A percentile compares a stretch with the other conserved stretches of the same genome.
Evolutionary conservation across 495 filamentous ascomycete species (phyloP).

Genomic region (Penicillium mononematosum): DNA sequence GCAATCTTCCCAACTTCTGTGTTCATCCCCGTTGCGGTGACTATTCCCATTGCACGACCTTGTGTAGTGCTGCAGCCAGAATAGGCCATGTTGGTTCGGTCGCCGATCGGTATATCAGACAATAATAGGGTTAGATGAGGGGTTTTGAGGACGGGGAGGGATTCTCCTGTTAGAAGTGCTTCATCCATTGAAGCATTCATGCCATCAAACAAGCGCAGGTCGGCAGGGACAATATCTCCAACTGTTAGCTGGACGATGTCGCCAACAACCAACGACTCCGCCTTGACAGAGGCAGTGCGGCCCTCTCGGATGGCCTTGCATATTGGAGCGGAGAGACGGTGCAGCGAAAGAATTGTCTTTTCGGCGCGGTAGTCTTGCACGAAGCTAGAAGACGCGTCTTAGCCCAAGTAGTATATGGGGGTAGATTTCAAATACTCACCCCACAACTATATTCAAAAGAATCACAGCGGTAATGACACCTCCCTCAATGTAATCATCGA

Average conservation of each 20-base stretch:
- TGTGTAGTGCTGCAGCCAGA: conserved; percentile 68
- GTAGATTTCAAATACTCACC: conserved; percentile 34
- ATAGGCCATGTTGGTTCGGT: conserved; percentile 68
- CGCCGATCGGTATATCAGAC: conserved; percentile 61
- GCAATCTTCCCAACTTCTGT: conserved; percentile 89
- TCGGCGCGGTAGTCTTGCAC: conserved; percentile 82
- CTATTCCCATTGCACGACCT: conserved; percentile 63
- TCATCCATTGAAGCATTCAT: conserved; percentile 77
- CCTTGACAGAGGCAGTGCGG: conserved; percentile 60
- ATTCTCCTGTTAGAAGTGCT: conserved; percentile 51
- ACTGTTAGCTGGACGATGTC: conserved; percentile 71
- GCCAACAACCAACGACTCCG: conserved; percentile 74
- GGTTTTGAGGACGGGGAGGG: conserved; percentile 64
- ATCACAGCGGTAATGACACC: conserved; percentile 82
- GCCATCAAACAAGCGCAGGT: conserved; percentile 67
- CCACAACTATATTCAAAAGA: conserved; percentile 72
- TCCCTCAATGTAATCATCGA: conserved; percentile 79
- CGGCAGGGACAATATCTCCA: conserved; percentile 70
- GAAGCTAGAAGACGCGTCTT: conserved; percentile 44
- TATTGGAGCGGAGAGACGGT: conserved; percentile 73
- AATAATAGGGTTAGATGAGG: conserved; percentile 60
- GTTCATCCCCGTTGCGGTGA: conserved; percentile 71
- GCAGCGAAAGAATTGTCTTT: conserved; percentile 80
- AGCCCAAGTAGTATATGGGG: neutral
- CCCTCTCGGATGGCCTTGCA: conserved; percentile 76